A percentile compares a stretch with the other conserved stretches of the same genome.
phyloP scores from a whole-genome alignment of 371 early-diverging fungal species.

The Mucor racemosus region DNA sequence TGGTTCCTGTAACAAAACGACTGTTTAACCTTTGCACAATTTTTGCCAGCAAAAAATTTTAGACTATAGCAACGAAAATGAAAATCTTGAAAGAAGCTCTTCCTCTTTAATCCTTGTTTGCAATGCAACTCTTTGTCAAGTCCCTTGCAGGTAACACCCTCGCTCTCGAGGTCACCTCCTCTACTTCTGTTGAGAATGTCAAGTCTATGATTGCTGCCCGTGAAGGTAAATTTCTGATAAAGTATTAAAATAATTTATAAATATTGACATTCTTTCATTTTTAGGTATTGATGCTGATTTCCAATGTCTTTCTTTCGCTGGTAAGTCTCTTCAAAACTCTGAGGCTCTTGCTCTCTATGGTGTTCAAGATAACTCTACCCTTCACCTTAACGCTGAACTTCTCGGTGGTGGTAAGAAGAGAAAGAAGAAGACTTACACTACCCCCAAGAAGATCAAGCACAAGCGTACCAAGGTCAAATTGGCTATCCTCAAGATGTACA shows the following conservation, averaged over 20 bases:
- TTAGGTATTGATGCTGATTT: conserved; percentile 88
- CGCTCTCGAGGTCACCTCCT: conserved; percentile 76
- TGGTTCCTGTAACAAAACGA: conserved; percentile 4
- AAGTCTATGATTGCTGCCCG: conserved; percentile 90
- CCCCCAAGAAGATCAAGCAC: conserved; percentile 98
- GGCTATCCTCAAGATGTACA: conserved; percentile 94
- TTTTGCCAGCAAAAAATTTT: not conserved
- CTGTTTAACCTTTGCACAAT: conserved; percentile 9
- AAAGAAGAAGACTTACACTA: conserved; percentile 98
- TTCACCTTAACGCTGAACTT: conserved; percentile 73
- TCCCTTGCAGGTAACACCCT: conserved; percentile 85
- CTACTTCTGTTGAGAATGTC: conserved; percentile 80
- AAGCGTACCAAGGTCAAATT: conserved; percentile 97
- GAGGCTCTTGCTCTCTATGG: conserved; percentile 71
- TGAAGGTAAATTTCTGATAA: conserved; percentile 46
- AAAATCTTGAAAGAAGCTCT: not conserved
- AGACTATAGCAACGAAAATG: not conserved
- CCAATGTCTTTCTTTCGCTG: conserved; percentile 92
- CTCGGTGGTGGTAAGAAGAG: conserved; percentile 95
- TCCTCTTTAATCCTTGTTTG: conserved; percentile 31
- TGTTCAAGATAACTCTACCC: conserved; percentile 87
- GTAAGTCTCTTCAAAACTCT: conserved; percentile 86
- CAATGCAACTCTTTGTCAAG: conserved; percentile 89
- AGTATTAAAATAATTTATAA: too few relatives aligned
- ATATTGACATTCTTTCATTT: conserved; percentile 13